Conservation (phyloP, 2,329 filamentous ascomycete species). For the Leptoxyphium fumago region DNA sequence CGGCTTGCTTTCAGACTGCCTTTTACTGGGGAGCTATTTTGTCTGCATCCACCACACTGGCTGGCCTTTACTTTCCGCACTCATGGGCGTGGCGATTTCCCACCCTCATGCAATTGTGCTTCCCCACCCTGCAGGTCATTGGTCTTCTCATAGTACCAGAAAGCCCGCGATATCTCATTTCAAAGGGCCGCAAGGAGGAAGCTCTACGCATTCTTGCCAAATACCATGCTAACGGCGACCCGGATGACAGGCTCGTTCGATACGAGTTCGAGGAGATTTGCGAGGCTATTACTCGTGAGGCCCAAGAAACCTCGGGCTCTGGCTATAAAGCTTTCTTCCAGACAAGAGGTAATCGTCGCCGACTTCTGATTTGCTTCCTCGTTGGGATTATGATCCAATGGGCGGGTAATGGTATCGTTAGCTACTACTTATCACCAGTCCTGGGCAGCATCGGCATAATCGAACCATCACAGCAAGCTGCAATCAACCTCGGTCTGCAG, state of each 20-base stretch:
- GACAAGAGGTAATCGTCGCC: slow-evolving; percentile 39
- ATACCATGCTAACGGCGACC: slow-evolving; percentile 48
- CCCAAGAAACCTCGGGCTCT: slow-evolving; percentile 47
- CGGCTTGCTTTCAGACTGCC: neutral
- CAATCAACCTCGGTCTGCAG: slow-evolving; percentile 30
- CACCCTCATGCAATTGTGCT: slow-evolving; percentile 50
- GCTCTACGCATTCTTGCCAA: slow-evolving; percentile 44
- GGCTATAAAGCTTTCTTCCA: slow-evolving; percentile 56
- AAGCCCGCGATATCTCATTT: slow-evolving; percentile 2
- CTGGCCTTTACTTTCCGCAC: slow-evolving; percentile 27
- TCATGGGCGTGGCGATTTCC: slow-evolving; percentile 26
- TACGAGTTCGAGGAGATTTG: slow-evolving; percentile 51
- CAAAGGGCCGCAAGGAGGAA: slow-evolving; percentile 1
- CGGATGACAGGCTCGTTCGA: slow-evolving; percentile 44
- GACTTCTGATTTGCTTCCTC: slow-evolving; percentile 39
- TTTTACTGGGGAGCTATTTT: slow-evolving; percentile 18
- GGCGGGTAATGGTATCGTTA: slow-evolving; percentile 34
- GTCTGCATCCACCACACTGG: slow-evolving; percentile 48
- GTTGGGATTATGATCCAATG: slow-evolving; percentile 29
- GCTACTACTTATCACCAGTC: slow-evolving; percentile 25
- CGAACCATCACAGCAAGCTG: slow-evolving; percentile 24
- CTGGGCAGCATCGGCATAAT: slow-evolving; percentile 30
- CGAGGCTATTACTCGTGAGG: slow-evolving; percentile 1
- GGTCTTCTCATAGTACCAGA: slow-evolving; percentile 7
- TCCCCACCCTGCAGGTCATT: slow-evolving; percentile 9